Percentiles rank a stretch among this genome's conserved stretches.
These are phyloP conservation scores for Labyrinthula sp. DNA, from an alignment of 352 stramenopile species.

Conservation along the genomic window DNA sequence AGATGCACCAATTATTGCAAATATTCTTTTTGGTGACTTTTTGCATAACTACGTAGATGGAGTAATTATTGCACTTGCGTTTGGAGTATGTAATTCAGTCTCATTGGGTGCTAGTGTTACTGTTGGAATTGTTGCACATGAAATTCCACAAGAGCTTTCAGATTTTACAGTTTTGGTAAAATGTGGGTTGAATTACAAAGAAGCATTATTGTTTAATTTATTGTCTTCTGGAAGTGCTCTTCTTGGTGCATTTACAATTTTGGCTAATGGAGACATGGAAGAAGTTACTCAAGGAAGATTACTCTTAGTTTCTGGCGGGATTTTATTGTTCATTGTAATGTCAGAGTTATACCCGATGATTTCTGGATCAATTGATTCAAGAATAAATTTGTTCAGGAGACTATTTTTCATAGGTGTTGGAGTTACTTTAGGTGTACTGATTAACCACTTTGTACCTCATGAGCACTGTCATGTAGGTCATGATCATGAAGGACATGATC, in stretches of 20 bases:
- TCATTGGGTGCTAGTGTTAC: constrained; percentile 7
- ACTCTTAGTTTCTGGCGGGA: too few species aligned
- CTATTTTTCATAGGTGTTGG: too few species aligned
- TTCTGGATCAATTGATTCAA: too few species aligned
- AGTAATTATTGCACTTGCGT: constrained; percentile 14
- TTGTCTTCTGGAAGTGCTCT: constrained; percentile 1
- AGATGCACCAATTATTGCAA: background rate
- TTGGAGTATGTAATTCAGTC: background rate
- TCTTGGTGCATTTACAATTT: constrained; percentile 35
- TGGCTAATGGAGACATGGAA: too few species aligned
- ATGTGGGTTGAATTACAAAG: constrained; percentile 4
- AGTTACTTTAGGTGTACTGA: too few species aligned
- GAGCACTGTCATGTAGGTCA: too few species aligned
- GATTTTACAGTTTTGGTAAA: constrained; percentile 21
- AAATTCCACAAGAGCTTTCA: constrained; percentile 19
- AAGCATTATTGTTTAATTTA: constrained; percentile 25
- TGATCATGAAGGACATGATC: too few species aligned
- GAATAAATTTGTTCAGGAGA: too few species aligned
- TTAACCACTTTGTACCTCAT: too few species aligned
- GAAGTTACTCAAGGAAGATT: too few species aligned
- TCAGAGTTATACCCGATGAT: too few species aligned
- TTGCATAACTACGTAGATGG: constrained; percentile 21
- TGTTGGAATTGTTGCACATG: constrained; percentile 10
- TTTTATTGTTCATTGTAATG: too few species aligned
- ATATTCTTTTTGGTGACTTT: constrained; percentile 21